These are phyloP conservation scores for Lactuca saligna DNA, from an alignment of 129 eudicot species.

Conservation along the genomic window DNA sequence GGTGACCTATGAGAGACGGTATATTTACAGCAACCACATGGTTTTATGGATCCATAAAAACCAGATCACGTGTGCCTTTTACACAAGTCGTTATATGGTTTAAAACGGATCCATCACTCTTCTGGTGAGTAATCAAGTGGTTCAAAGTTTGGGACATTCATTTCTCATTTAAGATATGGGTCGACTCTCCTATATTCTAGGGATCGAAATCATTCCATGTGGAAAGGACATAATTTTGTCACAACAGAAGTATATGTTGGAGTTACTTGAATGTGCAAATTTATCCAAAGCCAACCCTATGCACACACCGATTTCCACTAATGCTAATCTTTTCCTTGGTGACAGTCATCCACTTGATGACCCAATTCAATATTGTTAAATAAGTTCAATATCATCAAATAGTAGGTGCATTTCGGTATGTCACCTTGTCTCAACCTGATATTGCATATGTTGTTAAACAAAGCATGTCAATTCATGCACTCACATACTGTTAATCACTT, in stretches of 20 bases:
- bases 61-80: no score
- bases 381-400: no score
- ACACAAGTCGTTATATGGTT: no score
- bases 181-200: neutral
- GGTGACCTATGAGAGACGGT: no score
- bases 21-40: no score
- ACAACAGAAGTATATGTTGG: neutral
- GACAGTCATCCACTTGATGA: neutral
- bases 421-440: no score
- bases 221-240: neutral
- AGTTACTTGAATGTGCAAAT: neutral
- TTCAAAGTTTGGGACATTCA: neutral
- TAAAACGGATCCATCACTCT: neutral
- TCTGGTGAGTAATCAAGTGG: neutral
- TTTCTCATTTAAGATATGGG: neutral
- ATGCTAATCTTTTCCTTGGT: no score
- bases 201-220: neutral
- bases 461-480: neutral
- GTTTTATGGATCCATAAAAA: no score
- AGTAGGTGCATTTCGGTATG: neutral
- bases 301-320: no score
- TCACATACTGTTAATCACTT: neutral
- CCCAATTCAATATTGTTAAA: neutral
- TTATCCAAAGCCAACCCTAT: neutral
- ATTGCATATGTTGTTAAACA: no score